Conservation (phyloP, 78 protist species). For the Andalucia godoyi region DNA sequence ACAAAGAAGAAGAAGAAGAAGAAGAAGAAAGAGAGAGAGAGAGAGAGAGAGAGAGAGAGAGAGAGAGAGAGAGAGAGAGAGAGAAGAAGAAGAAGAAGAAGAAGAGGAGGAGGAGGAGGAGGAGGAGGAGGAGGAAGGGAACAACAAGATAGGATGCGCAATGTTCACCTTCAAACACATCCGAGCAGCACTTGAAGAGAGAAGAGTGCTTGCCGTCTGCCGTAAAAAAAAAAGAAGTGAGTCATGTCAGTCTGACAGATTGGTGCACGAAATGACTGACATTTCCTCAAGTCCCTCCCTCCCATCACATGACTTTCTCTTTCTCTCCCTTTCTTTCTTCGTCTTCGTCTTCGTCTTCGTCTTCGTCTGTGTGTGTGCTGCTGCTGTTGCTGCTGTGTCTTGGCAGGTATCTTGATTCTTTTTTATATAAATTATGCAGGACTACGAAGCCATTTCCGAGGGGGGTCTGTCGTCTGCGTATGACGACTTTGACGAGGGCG, state of each 20-base stretch:
- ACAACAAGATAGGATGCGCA: not conserved
- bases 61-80: conserved; percentile 21
- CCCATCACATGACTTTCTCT: no score
- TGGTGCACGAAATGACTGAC: no score
- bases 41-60: conserved; percentile 9
- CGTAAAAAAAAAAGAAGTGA: no score
- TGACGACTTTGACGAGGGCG: conserved; percentile 8
- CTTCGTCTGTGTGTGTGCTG: not conserved
- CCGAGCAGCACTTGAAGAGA: not conserved
- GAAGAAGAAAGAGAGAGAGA: not conserved
- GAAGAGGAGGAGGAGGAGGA: not conserved
- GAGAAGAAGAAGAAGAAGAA: not conserved
- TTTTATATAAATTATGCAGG: conserved; percentile 35
- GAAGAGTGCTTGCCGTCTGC: not conserved
- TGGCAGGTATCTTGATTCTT: not conserved
- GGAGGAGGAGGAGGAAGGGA: not conserved
- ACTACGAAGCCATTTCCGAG: conserved; percentile 44
- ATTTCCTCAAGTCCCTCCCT: no score
- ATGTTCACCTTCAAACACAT: not conserved
- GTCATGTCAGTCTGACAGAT: no score
- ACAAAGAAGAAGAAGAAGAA: no score
- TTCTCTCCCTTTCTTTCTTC: not conserved
- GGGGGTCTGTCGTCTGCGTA: conserved; percentile 36
- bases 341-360: not conserved
- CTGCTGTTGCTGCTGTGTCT: not conserved